Evolutionary conservation across 2,329 filamentous ascomycete genomes (phyloP), one percentile per base, ranked within the genome.

Genomic region (Ambrosiella beaveri): DNA sequence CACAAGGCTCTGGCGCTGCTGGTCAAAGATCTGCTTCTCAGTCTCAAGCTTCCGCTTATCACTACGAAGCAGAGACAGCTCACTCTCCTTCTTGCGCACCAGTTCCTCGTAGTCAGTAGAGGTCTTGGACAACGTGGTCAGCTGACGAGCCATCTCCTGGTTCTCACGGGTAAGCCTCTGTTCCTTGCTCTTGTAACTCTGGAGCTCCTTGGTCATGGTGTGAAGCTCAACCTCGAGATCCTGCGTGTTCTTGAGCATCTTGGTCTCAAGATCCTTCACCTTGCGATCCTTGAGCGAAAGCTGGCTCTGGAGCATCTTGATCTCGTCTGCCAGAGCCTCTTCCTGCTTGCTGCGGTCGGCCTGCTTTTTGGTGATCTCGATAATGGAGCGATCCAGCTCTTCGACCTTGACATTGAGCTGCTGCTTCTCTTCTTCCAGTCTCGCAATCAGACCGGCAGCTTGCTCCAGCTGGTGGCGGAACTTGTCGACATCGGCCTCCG

Each of bases 101-200:
- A 97, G 79, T 65, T 97, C 91, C 69, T 98, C 93, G 63, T 95
- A 97, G 66, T 90, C 88, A 0, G 89, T 94, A 0, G 91, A 95
- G 0, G 91, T 96, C 54, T 88, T 83, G 0, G 93, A 93, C 15
- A 98, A 74, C 63, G 95, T 84, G 0, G 86, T 79, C 57, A 98
- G 82, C 65, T 96, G 89, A 64, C 89, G 81, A 57, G 94, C 85
- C 52, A 95, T 80, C 50, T 86, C 82, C 11, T 82, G 79, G 64
- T 95, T 94, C 66, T 98, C 91, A 4, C 84, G 81, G 1, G 82
- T 69, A 1, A 96, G 77, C 17, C 88, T 84, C 56, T 84, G 82
- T 64, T 95, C 82, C 63, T 88, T 84, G 60, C 81, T 77, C 67
- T 84, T 88, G 37, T 82, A 76, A 8, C 78, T 75, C 57, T 89